phyloP scores from a whole-genome alignment of 371 early-diverging fungal genomes.

The Mortierella sp. region DNA sequence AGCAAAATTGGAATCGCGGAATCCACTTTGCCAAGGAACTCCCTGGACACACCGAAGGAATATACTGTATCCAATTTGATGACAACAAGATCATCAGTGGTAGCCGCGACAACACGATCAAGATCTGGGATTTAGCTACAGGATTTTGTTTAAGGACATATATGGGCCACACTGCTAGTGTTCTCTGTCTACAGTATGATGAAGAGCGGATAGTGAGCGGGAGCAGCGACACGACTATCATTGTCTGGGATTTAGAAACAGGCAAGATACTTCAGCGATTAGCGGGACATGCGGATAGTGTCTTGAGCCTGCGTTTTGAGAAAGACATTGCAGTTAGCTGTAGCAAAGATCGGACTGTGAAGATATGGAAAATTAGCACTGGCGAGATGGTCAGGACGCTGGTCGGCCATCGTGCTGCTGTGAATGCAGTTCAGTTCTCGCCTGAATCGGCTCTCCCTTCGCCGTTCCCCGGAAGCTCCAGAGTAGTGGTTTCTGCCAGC shows the following conservation, averaged over 20 bases:
- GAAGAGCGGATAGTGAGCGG: slow-evolving; percentile 83
- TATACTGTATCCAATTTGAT: slow-evolving; percentile 93
- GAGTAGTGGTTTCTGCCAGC: slow-evolving; percentile 78
- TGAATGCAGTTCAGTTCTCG: slow-evolving; percentile 81
- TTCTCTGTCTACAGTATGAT: slow-evolving; percentile 87
- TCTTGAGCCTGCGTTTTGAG: slow-evolving; percentile 77
- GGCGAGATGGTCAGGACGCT: slow-evolving; percentile 63
- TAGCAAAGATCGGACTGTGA: slow-evolving; percentile 89
- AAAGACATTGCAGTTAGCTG: slow-evolving; percentile 80
- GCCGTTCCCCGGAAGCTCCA: slow-evolving; percentile 53
- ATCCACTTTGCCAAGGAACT: slow-evolving; percentile 67
- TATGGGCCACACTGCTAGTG: slow-evolving; percentile 83
- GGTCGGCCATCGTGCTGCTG: slow-evolving; percentile 75
- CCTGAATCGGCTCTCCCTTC: slow-evolving; percentile 30
- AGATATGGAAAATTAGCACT: slow-evolving; percentile 78
- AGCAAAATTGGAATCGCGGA: slow-evolving; percentile 79
- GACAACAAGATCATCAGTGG: slow-evolving; percentile 79
- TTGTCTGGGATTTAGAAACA: slow-evolving; percentile 83
- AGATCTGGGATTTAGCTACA: slow-evolving; percentile 84
- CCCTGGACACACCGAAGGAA: slow-evolving; percentile 90
- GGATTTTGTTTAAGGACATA: slow-evolving; percentile 71
- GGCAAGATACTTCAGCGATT: slow-evolving; percentile 70
- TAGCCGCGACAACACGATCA: slow-evolving; percentile 85
- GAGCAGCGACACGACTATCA: slow-evolving; percentile 83
- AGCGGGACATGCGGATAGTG: slow-evolving; percentile 74